Conservation (phyloP, 331 rosid species). For the Acacia pycnantha region DNA sequence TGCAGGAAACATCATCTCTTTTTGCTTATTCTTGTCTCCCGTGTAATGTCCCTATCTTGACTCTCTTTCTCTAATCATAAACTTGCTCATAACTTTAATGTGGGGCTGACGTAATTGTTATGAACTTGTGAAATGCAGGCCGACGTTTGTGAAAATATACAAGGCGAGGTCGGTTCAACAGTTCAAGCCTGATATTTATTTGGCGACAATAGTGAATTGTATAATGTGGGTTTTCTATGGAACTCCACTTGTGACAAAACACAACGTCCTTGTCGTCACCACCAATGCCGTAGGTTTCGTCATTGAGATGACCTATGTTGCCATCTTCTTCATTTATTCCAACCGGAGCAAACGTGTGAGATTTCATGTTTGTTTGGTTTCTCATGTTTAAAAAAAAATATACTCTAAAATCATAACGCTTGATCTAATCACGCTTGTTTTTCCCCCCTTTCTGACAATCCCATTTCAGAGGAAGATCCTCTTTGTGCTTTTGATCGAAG, state of each 20-base stretch:
- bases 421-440: neutral
- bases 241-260: constrained; percentile 42
- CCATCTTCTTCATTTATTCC: constrained; percentile 43
- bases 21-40: constrained; percentile 66
- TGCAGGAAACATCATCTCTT: constrained; percentile 71
- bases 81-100: neutral
- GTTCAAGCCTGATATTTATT: constrained; percentile 69
- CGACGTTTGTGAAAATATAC: constrained; percentile 54
- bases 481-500: constrained; percentile 37
- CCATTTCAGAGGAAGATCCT: constrained; percentile 54
- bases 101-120: neutral
- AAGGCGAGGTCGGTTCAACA: constrained; percentile 52
- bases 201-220: constrained; percentile 62
- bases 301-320: constrained; percentile 39
- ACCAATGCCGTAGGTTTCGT: constrained; percentile 55
- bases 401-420: neutral
- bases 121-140: constrained; percentile 41
- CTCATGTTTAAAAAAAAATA: too few species aligned
- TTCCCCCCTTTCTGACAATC: neutral
- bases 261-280: constrained; percentile 57
- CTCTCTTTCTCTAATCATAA: neutral
- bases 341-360: constrained; percentile 37
- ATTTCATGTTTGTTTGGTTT: neutral
- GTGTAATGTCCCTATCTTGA: constrained; percentile 40
- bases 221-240: constrained; percentile 65